phyloP scores from a whole-genome alignment of 306 rosid genomes.

The Vigna nakashimae region DNA sequence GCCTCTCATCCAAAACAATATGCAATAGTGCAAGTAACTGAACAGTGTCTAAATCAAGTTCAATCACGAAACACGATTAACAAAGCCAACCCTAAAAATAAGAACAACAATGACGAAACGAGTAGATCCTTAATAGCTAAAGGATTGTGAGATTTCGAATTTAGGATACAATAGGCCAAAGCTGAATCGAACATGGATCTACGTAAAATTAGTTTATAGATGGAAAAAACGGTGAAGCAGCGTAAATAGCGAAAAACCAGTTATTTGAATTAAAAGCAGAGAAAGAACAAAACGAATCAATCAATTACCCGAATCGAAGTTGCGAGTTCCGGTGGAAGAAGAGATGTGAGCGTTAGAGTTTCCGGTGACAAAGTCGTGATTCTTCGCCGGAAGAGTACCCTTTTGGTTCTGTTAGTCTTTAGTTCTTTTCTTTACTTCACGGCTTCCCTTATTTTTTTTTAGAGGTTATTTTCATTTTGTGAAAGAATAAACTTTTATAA shows the following conservation, averaged over 20 bases:
- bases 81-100: slow-evolving; percentile 19
- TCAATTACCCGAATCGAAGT: slow-evolving; percentile 9
- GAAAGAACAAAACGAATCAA: background rate
- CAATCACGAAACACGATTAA: background rate
- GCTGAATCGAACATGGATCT: slow-evolving; percentile 8
- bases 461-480: background rate
- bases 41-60: slow-evolving; percentile 3
- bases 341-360: background rate
- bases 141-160: background rate
- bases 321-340: background rate
- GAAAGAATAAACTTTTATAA: no score
- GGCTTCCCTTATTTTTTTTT: background rate
- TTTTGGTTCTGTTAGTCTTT: background rate
- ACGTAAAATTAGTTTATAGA: background rate
- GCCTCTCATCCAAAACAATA: background rate
- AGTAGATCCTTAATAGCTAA: slow-evolving; percentile 17
- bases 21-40: background rate
- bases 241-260: background rate
- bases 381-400: slow-evolving; percentile 11
- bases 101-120: background rate
- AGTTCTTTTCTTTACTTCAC: slow-evolving; percentile 3
- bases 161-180: background rate
- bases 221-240: background rate
- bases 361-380: background rate
- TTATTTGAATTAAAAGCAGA: background rate